Percentiles rank a stretch among this genome's conserved stretches.
phyloP scores from a whole-genome alignment of 1,139 yeast genomes.

The Arxiozyma slooffiae region DNA sequence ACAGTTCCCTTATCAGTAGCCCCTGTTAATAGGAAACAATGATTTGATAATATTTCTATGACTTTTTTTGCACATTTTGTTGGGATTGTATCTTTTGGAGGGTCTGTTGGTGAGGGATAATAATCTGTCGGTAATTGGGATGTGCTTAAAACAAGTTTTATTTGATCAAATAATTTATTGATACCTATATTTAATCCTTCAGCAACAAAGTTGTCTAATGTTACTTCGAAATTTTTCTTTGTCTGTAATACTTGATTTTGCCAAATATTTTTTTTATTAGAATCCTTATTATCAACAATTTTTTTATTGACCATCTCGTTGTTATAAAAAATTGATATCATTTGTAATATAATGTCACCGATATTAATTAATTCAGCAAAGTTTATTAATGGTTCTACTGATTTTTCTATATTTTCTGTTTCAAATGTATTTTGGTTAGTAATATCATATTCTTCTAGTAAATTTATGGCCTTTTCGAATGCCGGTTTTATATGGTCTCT shows the following conservation, averaged over 20 bases:
- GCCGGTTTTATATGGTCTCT: constrained; percentile 68
- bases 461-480: constrained; percentile 65
- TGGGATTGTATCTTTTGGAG: constrained; percentile 40
- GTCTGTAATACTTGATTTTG: constrained; percentile 72
- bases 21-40: too few species aligned
- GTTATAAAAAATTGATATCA: too few species aligned
- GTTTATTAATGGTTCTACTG: constrained; percentile 53
- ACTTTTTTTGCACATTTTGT: constrained; percentile 61
- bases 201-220: constrained; percentile 83
- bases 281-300: too few species aligned
- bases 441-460: constrained; percentile 66
- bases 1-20: too few species aligned
- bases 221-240: constrained; percentile 68
- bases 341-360: too few species aligned
- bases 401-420: constrained; percentile 12
- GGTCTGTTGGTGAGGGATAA: constrained; percentile 18
- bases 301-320: too few species aligned
- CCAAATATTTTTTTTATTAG: constrained; percentile 54
- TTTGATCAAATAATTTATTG: constrained; percentile 74
- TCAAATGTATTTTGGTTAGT: constrained; percentile 34
- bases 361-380: constrained; percentile 86
- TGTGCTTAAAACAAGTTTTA: constrained; percentile 44
- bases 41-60: constrained; percentile 56
- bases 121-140: constrained; percentile 47
- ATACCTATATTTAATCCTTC: constrained; percentile 87